These are phyloP conservation scores for Tolypocladium tropicale DNA, from an alignment of 2,329 filamentous ascomycete species.

Conservation along the genomic window DNA sequence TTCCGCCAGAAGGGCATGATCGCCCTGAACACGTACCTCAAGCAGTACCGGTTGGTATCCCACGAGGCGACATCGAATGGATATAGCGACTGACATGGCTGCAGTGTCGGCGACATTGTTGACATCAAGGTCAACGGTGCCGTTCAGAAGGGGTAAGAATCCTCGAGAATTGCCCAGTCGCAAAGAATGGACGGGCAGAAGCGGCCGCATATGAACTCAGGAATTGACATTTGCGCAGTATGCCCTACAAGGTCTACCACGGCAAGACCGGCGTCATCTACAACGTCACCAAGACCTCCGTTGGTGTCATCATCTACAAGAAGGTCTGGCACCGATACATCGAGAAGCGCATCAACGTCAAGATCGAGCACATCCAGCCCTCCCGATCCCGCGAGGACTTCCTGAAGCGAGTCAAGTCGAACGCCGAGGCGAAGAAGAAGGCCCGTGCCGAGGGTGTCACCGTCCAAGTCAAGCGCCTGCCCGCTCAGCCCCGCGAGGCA, in stretches of 20 bases:
- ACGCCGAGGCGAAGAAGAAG: constrained; percentile 85
- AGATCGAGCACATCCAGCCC: constrained; percentile 90
- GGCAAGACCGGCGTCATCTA: constrained; percentile 97
- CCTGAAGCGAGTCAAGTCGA: constrained; percentile 90
- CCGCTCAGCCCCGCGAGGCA: constrained; percentile 68
- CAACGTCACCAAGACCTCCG: constrained; percentile 97
- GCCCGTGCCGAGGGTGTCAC: constrained; percentile 82
- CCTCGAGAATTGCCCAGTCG: not conserved
- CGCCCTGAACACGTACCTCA: constrained; percentile 85
- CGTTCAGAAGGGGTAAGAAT: constrained; percentile 85
- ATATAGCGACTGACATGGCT: constrained; percentile 29
- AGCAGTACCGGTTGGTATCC: constrained; percentile 65
- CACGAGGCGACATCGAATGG: constrained; percentile 3
- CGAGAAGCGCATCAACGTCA: constrained; percentile 99
- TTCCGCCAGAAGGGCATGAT: constrained; percentile 97
- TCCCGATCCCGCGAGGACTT: constrained; percentile 97
- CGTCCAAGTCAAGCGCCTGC: constrained; percentile 88
- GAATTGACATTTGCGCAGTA: constrained; percentile 47
- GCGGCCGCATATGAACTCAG: not conserved
- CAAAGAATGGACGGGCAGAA: not conserved
- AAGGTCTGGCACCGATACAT: constrained; percentile 99
- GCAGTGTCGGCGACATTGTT: constrained; percentile 92
- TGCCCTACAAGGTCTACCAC: constrained; percentile 99
- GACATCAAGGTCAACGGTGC: constrained; percentile 99
- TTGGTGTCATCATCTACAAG: constrained; percentile 99